A percentile compares a stretch with the other conserved stretches of the same genome.
These are phyloP conservation scores for Xenoacremonium recifei DNA, from an alignment of 2,329 filamentous ascomycete genomes.

Conservation along the genomic window DNA sequence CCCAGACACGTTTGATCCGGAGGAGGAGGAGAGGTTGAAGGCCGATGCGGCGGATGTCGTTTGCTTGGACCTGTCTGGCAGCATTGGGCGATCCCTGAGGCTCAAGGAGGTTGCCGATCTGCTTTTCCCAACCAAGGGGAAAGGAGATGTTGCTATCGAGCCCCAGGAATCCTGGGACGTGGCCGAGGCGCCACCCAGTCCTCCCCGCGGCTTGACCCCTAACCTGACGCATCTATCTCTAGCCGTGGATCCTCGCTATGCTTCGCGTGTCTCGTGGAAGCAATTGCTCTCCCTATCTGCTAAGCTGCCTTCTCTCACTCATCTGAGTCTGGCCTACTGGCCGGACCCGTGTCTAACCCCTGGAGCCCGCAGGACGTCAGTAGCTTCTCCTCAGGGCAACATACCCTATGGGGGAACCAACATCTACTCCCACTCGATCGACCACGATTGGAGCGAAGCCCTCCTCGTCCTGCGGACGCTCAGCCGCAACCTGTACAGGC, in stretches of 20 bases:
- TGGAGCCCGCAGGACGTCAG: slow-evolving; percentile 47
- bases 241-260: slow-evolving; percentile 40
- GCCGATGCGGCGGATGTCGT: slow-evolving; percentile 37
- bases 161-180: slow-evolving; percentile 56
- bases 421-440: slow-evolving; percentile 56
- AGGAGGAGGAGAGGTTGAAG: slow-evolving; percentile 25
- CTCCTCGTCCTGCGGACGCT: slow-evolving; percentile 54
- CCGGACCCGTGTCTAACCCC: slow-evolving; percentile 58
- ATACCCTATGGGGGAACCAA: slow-evolving; percentile 56
- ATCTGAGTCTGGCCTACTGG: slow-evolving; percentile 62
- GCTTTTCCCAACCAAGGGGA: slow-evolving; percentile 40
- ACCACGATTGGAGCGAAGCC: slow-evolving; percentile 60
- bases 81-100: slow-evolving; percentile 48
- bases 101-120: slow-evolving; percentile 53
- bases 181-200: slow-evolving; percentile 29
- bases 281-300: slow-evolving; percentile 54
- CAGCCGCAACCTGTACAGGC: slow-evolving; percentile 52
- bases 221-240: slow-evolving; percentile 62
- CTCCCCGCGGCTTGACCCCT: slow-evolving; percentile 45
- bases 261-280: slow-evolving; percentile 51
- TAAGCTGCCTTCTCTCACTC: slow-evolving; percentile 54
- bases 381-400: slow-evolving; percentile 43
- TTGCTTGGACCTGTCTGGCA: slow-evolving; percentile 54
- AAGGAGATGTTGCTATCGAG: slow-evolving; percentile 18
- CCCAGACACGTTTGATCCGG: slow-evolving; percentile 18